Evolutionary conservation across 1,284 basidiomycete genomes (phyloP).

Genomic region (Ceratobasidium sp.): DNA sequence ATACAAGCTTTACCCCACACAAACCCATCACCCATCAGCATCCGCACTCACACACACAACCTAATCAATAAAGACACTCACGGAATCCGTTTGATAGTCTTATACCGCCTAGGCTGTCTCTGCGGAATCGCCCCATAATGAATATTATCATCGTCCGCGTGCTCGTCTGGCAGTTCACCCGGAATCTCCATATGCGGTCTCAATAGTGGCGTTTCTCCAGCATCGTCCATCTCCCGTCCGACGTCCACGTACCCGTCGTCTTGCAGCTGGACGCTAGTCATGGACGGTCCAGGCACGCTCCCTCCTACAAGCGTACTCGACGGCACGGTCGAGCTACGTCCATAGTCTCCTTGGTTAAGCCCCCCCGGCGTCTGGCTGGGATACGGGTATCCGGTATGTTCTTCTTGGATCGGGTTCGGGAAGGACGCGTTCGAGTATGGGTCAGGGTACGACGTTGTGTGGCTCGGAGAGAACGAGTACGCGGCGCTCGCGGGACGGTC

Average conservation of each 20-base stretch:
- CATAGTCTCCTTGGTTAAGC: not conserved
- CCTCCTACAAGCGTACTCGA: not conserved
- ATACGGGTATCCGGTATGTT: constrained; percentile 31
- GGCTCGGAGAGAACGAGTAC: constrained; percentile 26
- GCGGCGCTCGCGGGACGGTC: constrained; percentile 35
- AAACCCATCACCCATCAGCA: constrained; percentile 5
- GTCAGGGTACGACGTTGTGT: constrained; percentile 19
- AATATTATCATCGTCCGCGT: constrained; percentile 56
- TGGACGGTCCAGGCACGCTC: constrained; percentile 18
- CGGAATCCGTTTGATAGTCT: constrained; percentile 91
- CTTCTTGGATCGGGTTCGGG: constrained; percentile 32
- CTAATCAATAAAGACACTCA: no score
- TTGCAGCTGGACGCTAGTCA: constrained; percentile 19
- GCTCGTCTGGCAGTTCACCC: not conserved
- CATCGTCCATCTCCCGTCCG: constrained; percentile 34
- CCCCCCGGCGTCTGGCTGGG: not conserved
- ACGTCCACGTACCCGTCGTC: constrained; percentile 40
- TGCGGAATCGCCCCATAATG: constrained; percentile 88
- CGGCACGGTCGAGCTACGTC: not conserved
- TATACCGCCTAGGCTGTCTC: constrained; percentile 86
- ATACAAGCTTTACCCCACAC: constrained; percentile 69
- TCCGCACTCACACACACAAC: no score
- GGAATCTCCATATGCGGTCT: constrained; percentile 20
- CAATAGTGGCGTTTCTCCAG: constrained; percentile 27
- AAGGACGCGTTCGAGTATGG: constrained; percentile 11